Conservation (phyloP, 805 yeast genomes). For the Candida rishiriensis region DNA sequence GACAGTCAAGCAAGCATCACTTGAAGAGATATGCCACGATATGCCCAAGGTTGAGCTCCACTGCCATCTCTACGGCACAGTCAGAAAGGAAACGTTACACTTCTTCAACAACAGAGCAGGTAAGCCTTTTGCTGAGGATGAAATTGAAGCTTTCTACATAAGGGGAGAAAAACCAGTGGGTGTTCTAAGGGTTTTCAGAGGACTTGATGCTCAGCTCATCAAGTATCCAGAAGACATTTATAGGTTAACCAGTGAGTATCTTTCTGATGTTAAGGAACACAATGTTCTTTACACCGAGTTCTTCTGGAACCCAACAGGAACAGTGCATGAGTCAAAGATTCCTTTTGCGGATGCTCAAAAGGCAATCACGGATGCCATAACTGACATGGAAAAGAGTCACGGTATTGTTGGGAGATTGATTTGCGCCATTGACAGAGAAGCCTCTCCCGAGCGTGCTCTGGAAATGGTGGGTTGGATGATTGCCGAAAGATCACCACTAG, state of each 20-base stretch:
- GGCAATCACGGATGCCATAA: constrained; percentile 24
- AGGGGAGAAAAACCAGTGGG: constrained; percentile 31
- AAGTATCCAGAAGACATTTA: constrained; percentile 24
- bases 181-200: constrained; percentile 27
- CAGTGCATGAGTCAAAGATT: constrained; percentile 24
- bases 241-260: constrained; percentile 24
- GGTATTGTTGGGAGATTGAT: constrained; percentile 23
- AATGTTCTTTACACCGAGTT: constrained; percentile 27
- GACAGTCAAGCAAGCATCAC: background rate
- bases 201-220: constrained; percentile 23
- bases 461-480: constrained; percentile 29
- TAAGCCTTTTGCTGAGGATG: constrained; percentile 19
- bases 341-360: constrained; percentile 24
- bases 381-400: constrained; percentile 15
- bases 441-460: constrained; percentile 21
- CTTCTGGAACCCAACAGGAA: constrained; percentile 32
- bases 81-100: constrained; percentile 22
- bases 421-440: constrained; percentile 29
- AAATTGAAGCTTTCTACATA: constrained; percentile 24
- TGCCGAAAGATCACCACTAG: constrained; percentile 17
- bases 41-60: constrained; percentile 31
- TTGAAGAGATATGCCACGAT: constrained; percentile 21
- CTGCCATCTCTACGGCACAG: constrained; percentile 30
- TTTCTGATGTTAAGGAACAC: constrained; percentile 20
- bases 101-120: constrained; percentile 22